Evolutionary conservation across 768 basidiomycete species (phyloP).

Genomic region (Lactifluus pinguis): DNA sequence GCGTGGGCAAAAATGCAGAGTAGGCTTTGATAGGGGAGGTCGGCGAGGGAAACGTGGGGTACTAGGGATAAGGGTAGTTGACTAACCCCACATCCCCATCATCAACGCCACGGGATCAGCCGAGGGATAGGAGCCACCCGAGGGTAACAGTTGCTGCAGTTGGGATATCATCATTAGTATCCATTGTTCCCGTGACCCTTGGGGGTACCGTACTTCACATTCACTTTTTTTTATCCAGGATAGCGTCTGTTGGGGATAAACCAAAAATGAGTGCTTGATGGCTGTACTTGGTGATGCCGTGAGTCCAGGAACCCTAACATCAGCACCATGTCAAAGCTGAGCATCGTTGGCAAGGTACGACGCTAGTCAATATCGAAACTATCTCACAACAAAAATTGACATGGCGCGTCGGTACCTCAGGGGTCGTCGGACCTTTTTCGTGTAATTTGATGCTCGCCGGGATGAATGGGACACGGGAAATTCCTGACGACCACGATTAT

Average conservation of each 20-base stretch:
- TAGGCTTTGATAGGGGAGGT: background rate
- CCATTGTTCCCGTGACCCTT: background rate
- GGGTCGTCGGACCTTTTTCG: too few relatives aligned
- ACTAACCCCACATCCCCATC: too few relatives aligned
- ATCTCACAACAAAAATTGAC: too few relatives aligned
- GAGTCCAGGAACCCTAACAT: background rate
- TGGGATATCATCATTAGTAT: background rate
- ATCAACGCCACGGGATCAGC: background rate
- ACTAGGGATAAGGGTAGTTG: background rate
- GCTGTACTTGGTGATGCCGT: background rate
- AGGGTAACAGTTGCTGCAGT: slow-evolving; percentile 1
- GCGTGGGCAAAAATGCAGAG: background rate
- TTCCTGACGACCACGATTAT: background rate
- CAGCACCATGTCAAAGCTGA: slow-evolving; percentile 1
- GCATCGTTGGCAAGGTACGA: slow-evolving; percentile 9
- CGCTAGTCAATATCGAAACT: background rate
- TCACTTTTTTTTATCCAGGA: background rate
- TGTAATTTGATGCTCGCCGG: background rate
- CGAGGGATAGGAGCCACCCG: background rate
- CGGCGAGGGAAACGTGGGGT: background rate
- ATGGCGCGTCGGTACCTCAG: too few relatives aligned
- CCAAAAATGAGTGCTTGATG: background rate
- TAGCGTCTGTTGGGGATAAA: slow-evolving; percentile 3
- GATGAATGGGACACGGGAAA: background rate
- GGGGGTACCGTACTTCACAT: background rate